These are phyloP conservation scores for Ascochyta rabiei DNA, from an alignment of 2,329 filamentous ascomycete species.

Conservation along the genomic window DNA sequence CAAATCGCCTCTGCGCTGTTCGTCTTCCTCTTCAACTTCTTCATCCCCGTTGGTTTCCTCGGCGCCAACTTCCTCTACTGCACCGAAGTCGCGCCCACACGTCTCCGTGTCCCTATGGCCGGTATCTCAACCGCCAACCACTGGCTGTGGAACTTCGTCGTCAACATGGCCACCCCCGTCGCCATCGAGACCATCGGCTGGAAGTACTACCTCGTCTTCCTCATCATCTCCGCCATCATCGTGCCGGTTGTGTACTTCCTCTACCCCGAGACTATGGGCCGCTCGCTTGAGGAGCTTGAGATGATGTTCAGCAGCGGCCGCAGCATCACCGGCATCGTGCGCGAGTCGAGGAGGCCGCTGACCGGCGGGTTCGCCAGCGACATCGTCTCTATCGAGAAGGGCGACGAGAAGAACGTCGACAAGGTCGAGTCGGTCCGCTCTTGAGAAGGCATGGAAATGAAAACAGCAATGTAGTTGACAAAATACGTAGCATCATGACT, in stretches of 20 bases:
- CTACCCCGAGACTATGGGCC: constrained; percentile 59
- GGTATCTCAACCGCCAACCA: constrained; percentile 62
- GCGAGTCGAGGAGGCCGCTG: constrained; percentile 20
- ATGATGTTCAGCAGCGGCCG: constrained; percentile 50
- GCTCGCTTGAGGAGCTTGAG: constrained; percentile 54
- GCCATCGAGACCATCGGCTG: constrained; percentile 59
- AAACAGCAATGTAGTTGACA: not conserved
- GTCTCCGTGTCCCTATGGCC: constrained; percentile 61
- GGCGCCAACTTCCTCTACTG: constrained; percentile 67
- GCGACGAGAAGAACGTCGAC: constrained; percentile 5
- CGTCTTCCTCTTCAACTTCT: constrained; percentile 66
- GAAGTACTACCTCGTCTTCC: constrained; percentile 59
- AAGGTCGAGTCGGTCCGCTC: constrained; percentile 8
- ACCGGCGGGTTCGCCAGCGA: constrained; percentile 8
- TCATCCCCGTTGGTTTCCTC: constrained; percentile 65
- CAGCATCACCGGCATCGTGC: constrained; percentile 34
- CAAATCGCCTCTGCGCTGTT: constrained; percentile 62
- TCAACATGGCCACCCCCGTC: constrained; percentile 43
- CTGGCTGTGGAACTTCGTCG: constrained; percentile 54
- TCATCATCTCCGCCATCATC: constrained; percentile 54
- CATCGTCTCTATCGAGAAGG: constrained; percentile 10
- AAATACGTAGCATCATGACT: constrained; percentile 2
- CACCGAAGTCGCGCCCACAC: constrained; percentile 62
- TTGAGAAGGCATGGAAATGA: not conserved
- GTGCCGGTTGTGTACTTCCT: constrained; percentile 54